Evolutionary conservation across 1,284 basidiomycete species (phyloP).

Genomic region (Puccinia novopanici): DNA sequence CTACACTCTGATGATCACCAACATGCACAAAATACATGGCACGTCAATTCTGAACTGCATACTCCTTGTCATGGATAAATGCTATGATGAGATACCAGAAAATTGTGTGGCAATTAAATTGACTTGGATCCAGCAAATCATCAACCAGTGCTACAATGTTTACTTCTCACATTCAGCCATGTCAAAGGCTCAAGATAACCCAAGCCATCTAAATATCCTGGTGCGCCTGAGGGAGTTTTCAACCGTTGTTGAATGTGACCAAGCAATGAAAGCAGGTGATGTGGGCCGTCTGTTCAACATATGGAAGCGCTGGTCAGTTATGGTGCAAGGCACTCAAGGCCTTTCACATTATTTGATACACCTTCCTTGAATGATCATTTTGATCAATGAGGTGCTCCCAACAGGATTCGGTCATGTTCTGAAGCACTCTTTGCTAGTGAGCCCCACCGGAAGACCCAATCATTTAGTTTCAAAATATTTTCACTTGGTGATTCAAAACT

Average conservation of each 20-base stretch:
- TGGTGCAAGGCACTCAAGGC: not conserved
- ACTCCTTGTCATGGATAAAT: not conserved
- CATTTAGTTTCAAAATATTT: not conserved
- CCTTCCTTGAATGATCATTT: not conserved
- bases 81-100: not conserved
- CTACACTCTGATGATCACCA: slow-evolving; percentile 6
- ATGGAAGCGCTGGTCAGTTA: not conserved
- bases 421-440: not conserved
- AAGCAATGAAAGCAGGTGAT: not conserved
- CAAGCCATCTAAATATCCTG: not conserved
- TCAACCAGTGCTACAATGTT: not conserved
- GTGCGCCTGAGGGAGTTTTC: not conserved
- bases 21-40: not conserved
- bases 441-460: not conserved
- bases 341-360: not conserved
- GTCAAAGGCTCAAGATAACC: not conserved
- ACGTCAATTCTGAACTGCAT: not conserved
- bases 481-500: not conserved
- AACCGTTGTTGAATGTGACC: slow-evolving; percentile 9
- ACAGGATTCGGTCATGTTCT: not conserved
- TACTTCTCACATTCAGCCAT: not conserved
- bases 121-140: not conserved
- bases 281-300: not conserved
- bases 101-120: not conserved
- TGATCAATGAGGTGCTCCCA: not conserved